phyloP scores from a whole-genome alignment of 768 basidiomycete genomes.

The Zangia roseola region DNA sequence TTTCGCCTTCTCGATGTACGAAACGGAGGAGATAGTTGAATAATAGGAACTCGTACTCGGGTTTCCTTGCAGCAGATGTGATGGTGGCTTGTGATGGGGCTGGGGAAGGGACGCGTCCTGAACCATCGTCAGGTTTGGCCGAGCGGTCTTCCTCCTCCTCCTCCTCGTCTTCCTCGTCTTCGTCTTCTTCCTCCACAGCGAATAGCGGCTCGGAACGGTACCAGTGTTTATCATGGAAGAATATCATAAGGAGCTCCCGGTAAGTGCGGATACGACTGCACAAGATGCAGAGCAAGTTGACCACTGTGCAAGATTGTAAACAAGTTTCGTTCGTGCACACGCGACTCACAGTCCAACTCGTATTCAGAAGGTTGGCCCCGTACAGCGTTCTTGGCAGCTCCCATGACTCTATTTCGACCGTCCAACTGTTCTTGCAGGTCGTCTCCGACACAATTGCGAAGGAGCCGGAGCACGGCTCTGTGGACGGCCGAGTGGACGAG shows the following conservation, averaged over 20 bases:
- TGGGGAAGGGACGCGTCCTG: slow-evolving; percentile 48
- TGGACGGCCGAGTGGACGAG: slow-evolving; percentile 91
- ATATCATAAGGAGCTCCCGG: slow-evolving; percentile 91
- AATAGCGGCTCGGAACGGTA: slow-evolving; percentile 75
- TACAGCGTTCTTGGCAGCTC: slow-evolving; percentile 73
- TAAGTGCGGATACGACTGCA: slow-evolving; percentile 90
- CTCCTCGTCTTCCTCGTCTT: slow-evolving; percentile 53
- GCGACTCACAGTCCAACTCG: slow-evolving; percentile 75
- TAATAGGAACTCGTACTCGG: slow-evolving; percentile 93
- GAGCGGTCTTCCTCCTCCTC: slow-evolving; percentile 22
- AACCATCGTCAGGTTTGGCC: slow-evolving; percentile 6
- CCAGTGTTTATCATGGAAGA: slow-evolving; percentile 95
- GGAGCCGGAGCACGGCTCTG: slow-evolving; percentile 78
- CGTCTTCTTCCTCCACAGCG: slow-evolving; percentile 73
- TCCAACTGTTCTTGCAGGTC: slow-evolving; percentile 87
- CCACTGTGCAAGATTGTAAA: slow-evolving; percentile 54
- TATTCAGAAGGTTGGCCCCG: slow-evolving; percentile 82
- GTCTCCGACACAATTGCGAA: slow-evolving; percentile 89
- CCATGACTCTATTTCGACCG: slow-evolving; percentile 72
- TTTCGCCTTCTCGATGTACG: slow-evolving; percentile 89
- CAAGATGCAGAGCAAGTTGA: slow-evolving; percentile 86
- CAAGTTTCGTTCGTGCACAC: background rate
- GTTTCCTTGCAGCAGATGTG: slow-evolving; percentile 57
- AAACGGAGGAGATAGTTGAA: slow-evolving; percentile 96
- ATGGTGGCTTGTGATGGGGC: slow-evolving; percentile 59